These are phyloP conservation scores for Ramicandelaber brevisporus DNA, from an alignment of 192 early-diverging fungal genomes.

Conservation along the genomic window DNA sequence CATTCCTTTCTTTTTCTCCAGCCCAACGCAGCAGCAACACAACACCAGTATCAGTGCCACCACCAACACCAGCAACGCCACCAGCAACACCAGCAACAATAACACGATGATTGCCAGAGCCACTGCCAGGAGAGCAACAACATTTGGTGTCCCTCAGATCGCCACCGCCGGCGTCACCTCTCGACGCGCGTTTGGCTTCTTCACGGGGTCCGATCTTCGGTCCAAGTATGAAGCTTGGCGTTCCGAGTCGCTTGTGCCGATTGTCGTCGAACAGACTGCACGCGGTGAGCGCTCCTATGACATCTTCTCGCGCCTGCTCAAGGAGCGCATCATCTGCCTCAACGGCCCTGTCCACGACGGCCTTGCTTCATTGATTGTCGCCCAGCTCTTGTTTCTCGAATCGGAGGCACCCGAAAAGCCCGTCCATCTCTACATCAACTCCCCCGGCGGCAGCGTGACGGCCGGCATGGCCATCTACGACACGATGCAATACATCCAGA, in stretches of 20 bases:
- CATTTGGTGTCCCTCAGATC: no score
- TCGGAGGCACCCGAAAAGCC: slow-evolving; percentile 83
- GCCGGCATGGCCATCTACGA: slow-evolving; percentile 87
- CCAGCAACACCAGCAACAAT: no score
- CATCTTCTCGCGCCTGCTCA: slow-evolving; percentile 87
- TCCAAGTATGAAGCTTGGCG: no score
- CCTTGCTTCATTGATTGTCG: slow-evolving; percentile 67
- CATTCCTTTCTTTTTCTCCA: no score
- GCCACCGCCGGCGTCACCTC: no score
- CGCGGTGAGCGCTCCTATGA: slow-evolving; percentile 89
- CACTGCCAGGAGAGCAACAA: no score
- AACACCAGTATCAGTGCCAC: no score
- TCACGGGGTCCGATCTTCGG: no score
- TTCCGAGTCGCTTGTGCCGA: slow-evolving; percentile 15
- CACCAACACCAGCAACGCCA: no score
- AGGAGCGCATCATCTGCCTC: slow-evolving; percentile 91
- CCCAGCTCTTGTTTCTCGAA: slow-evolving; percentile 85
- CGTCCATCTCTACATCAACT: slow-evolving; percentile 92
- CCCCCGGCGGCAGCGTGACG: slow-evolving; percentile 87
- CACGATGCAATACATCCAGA: slow-evolving; percentile 76
- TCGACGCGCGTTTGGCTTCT: no score
- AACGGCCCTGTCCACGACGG: slow-evolving; percentile 74
- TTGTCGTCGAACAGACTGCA: slow-evolving; percentile 26
- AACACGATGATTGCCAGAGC: no score
- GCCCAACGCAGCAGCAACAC: no score